These are phyloP conservation scores for Whalleya microplaca DNA, from an alignment of 2,329 filamentous ascomycete species.

Conservation along the genomic window DNA sequence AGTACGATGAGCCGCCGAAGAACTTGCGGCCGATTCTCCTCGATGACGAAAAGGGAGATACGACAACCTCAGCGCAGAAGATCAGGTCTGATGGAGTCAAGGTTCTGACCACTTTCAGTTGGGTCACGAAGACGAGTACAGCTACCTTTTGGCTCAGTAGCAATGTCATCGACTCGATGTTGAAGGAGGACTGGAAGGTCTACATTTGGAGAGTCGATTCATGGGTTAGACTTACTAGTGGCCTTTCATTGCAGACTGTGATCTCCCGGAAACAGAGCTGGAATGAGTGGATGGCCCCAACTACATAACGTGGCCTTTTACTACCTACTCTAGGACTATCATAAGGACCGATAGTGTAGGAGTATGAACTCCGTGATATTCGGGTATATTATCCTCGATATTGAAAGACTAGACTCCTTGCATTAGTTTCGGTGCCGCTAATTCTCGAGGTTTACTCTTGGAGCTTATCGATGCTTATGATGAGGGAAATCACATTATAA, in stretches of 20 bases:
- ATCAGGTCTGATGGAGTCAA: constrained; percentile 15
- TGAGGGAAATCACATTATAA: too few species aligned
- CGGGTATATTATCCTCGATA: too few species aligned
- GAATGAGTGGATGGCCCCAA: constrained; percentile 11
- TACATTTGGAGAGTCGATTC: constrained; percentile 22
- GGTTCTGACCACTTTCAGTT: constrained; percentile 16
- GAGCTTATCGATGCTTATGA: too few species aligned
- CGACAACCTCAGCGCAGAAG: constrained; percentile 2
- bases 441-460: too few species aligned
- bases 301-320: too few species aligned
- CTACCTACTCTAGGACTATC: too few species aligned
- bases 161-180: constrained; percentile 18
- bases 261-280: constrained; percentile 3
- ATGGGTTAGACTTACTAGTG: constrained; percentile 12
- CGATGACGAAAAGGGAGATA: constrained; percentile 16
- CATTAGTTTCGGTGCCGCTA: too few species aligned
- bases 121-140: not conserved
- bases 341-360: too few species aligned
- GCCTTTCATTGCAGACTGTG: not conserved
- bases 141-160: constrained; percentile 27
- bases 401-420: too few species aligned
- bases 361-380: too few species aligned
- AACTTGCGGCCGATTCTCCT: constrained; percentile 8
- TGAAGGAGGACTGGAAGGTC: constrained; percentile 15
- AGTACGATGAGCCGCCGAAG: constrained; percentile 7